Evolutionary conservation across 768 basidiomycete genomes (phyloP).

Genomic region (Suillus subaureus): DNA sequence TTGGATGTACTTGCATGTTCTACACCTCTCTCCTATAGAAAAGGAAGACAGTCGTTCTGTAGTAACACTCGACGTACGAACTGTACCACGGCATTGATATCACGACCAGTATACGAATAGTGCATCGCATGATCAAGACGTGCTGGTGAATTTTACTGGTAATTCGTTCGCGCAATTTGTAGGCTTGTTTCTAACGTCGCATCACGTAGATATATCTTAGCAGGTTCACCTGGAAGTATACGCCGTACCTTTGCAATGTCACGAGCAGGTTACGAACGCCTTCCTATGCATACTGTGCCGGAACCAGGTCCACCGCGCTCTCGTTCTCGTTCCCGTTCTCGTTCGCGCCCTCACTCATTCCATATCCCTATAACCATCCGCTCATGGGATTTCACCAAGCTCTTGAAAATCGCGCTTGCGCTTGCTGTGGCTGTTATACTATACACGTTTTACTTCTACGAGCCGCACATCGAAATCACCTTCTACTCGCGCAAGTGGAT

Average conservation of each 20-base stretch:
- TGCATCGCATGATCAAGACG: not conserved
- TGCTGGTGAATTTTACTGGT: not conserved
- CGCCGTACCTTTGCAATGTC: constrained; percentile 30
- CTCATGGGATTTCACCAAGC: constrained; percentile 38
- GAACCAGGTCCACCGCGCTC: constrained; percentile 31
- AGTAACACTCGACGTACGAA: not conserved
- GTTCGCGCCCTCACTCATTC: constrained; percentile 18
- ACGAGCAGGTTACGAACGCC: constrained; percentile 46
- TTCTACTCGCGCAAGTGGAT: constrained; percentile 82
- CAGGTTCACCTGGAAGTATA: not conserved
- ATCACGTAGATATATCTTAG: not conserved
- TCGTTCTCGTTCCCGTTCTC: constrained; percentile 31
- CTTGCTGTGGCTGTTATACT: constrained; percentile 40
- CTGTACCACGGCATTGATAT: not conserved
- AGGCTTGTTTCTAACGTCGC: not conserved
- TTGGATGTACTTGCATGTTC: not conserved
- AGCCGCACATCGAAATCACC: constrained; percentile 84
- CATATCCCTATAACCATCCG: constrained; percentile 28
- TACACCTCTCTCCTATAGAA: not conserved
- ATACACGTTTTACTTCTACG: constrained; percentile 61
- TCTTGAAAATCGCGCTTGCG: constrained; percentile 50
- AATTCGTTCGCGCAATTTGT: not conserved
- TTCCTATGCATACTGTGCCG: constrained; percentile 49
- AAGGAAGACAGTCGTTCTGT: not conserved
- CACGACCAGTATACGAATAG: not conserved